These are phyloP conservation scores for Ophiostoma pallidulum DNA, from an alignment of 2,329 filamentous ascomycete species.

Conservation along the genomic window DNA sequence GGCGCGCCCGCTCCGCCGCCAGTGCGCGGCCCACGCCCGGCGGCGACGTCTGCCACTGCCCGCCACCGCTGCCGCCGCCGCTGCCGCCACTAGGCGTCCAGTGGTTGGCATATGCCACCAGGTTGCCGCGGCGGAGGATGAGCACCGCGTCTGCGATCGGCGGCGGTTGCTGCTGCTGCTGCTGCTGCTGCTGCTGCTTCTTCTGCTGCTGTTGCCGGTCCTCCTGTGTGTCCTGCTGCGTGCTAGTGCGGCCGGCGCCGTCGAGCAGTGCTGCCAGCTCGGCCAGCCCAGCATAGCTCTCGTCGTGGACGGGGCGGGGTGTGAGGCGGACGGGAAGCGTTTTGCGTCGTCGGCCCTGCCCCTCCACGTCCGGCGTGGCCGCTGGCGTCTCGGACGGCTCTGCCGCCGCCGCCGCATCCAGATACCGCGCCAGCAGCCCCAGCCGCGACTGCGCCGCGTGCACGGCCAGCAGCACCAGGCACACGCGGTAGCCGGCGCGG, in stretches of 20 bases:
- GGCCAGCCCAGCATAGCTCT: slow-evolving; percentile 32
- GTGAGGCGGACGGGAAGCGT: slow-evolving; percentile 32
- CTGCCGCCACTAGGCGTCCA: background rate
- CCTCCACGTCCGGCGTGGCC: no score
- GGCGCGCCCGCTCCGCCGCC: slow-evolving; percentile 14
- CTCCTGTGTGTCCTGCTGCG: no score
- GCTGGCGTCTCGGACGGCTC: background rate
- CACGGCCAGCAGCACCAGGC: slow-evolving; percentile 34
- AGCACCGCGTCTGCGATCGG: slow-evolving; percentile 25
- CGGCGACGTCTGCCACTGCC: background rate
- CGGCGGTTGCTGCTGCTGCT: background rate
- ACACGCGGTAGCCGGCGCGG: slow-evolving; percentile 27
- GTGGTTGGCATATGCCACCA: slow-evolving; percentile 24
- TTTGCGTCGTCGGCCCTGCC: no score
- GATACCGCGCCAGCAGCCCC: slow-evolving; percentile 33
- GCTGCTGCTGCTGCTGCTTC: background rate
- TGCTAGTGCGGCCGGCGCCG: no score
- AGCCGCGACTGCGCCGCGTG: slow-evolving; percentile 32
- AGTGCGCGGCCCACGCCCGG: slow-evolving; percentile 12
- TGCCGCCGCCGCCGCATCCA: slow-evolving; percentile 27
- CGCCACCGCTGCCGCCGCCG: no score
- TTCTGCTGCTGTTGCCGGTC: no score
- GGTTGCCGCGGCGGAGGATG: slow-evolving; percentile 29
- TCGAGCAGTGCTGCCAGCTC: slow-evolving; percentile 31
- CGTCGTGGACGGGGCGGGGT: slow-evolving; percentile 35